These are phyloP conservation scores for Mrakia gelida DNA, from an alignment of 768 basidiomycete genomes.

Conservation along the genomic window DNA sequence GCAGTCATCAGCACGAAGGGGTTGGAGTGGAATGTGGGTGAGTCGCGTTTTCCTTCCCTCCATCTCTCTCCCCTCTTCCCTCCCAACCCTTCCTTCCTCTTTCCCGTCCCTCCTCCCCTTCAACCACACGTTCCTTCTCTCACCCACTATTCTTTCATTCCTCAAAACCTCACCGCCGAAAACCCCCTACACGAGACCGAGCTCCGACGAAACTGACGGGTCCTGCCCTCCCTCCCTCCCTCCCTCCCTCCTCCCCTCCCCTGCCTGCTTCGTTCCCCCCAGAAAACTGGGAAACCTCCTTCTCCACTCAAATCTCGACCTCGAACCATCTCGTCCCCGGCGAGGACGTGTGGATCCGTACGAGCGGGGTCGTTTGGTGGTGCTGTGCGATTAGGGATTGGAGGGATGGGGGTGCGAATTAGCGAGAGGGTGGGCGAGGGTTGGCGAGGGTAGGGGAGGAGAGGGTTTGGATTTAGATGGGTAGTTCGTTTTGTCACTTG, in stretches of 20 bases:
- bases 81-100: not conserved
- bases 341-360: conserved; percentile 66
- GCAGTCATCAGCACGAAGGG: conserved; percentile 77
- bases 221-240: not conserved
- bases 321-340: conserved; percentile 82
- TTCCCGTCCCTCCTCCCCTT: not conserved
- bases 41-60: conserved; percentile 34
- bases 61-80: not conserved
- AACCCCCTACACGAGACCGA: too few relatives aligned
- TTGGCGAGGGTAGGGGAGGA: too few relatives aligned
- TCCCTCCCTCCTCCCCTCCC: not conserved
- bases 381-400: conserved; percentile 22
- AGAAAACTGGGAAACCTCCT: conserved; percentile 66
- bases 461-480: too few relatives aligned
- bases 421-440: too few relatives aligned
- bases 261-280: conserved; percentile 10
- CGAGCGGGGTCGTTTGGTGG: conserved; percentile 85
- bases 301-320: conserved; percentile 81
- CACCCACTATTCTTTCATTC: too few relatives aligned
- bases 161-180: too few relatives aligned
- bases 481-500: too few relatives aligned
- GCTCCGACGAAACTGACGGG: not conserved
- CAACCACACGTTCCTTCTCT: not conserved
- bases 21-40: conserved; percentile 83
- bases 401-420: not conserved